Evolutionary conservation across 2,329 filamentous ascomycete genomes (phyloP).

Genomic region (Fusarium cicatricum): DNA sequence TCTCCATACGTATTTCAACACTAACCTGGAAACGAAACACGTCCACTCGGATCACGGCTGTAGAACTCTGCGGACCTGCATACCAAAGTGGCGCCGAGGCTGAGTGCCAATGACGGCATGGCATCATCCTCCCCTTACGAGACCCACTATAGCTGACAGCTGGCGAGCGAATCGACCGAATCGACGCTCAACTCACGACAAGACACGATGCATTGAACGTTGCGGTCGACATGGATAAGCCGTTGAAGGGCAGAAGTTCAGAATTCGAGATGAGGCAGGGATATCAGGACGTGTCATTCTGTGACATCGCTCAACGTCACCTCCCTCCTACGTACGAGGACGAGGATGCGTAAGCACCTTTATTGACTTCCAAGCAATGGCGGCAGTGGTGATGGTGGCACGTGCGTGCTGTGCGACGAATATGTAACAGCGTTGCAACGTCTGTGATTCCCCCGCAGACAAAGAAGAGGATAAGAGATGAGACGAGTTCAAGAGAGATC

Average conservation of each 20-base stretch:
- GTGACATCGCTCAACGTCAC: conserved; percentile 18
- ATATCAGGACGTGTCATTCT: conserved; percentile 13
- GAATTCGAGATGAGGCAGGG: not conserved
- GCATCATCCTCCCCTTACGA: conserved; percentile 13
- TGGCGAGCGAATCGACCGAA: not conserved
- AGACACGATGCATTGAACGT: not conserved
- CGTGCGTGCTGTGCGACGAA: conserved; percentile 8
- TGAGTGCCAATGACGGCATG: conserved; percentile 27
- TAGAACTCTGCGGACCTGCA: not conserved
- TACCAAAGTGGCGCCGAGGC: conserved; percentile 19
- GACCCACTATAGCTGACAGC: conserved; percentile 13
- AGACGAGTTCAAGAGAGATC: not conserved
- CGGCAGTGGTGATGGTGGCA: conserved; percentile 1
- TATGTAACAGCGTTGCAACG: conserved; percentile 2
- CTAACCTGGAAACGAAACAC: not conserved
- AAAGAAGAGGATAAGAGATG: not conserved
- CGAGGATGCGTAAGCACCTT: too few relatives aligned
- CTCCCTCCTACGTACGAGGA: too few relatives aligned
- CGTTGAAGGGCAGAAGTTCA: not conserved
- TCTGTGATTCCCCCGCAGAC: not conserved
- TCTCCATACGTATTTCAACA: too few relatives aligned
- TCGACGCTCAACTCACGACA: not conserved
- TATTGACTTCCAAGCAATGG: not conserved
- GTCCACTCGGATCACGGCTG: not conserved
- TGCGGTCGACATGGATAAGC: conserved; percentile 3